phyloP scores from a whole-genome alignment of 495 filamentous ascomycete genomes.

The Podospora australis region DNA sequence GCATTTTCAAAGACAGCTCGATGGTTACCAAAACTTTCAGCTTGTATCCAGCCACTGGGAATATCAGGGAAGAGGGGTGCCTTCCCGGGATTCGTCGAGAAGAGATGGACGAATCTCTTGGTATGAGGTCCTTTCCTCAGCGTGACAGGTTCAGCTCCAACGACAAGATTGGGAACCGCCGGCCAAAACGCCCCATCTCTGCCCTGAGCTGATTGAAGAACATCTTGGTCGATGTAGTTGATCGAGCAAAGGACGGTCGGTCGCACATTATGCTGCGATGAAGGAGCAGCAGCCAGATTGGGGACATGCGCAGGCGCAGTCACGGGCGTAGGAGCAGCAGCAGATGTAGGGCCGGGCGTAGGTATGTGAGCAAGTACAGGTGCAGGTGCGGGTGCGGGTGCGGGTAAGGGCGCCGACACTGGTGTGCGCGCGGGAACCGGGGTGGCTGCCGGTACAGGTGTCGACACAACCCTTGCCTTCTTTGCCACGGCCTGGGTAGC shows the following conservation, averaged over 20 bases:
- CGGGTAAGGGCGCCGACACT: too few species aligned
- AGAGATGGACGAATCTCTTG: conserved; percentile 25
- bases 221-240: conserved; percentile 13
- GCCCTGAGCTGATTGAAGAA: conserved; percentile 8
- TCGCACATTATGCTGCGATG: too few species aligned
- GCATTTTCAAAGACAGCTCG: conserved; percentile 19
- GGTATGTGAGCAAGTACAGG: background rate
- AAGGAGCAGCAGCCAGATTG: too few species aligned
- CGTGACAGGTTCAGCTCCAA: conserved; percentile 18
- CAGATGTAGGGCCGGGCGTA: background rate
- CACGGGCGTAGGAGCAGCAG: too few species aligned
- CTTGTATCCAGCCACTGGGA: conserved; percentile 19
- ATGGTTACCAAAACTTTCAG: conserved; percentile 26
- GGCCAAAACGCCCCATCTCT: conserved; percentile 7
- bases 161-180: conserved; percentile 22
- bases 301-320: too few species aligned
- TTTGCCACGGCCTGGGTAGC: conserved; percentile 12
- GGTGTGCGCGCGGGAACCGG: too few species aligned
- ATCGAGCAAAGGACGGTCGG: conserved; percentile 11
- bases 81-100: conserved; percentile 17
- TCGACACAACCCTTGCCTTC: conserved; percentile 15
- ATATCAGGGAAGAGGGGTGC: conserved; percentile 21
- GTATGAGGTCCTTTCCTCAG: conserved; percentile 23
- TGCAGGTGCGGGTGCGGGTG: too few species aligned
- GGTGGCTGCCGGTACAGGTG: background rate